Conservation (phyloP, 2,329 filamentous ascomycete species). For the Hypoxylon sp. region DNA sequence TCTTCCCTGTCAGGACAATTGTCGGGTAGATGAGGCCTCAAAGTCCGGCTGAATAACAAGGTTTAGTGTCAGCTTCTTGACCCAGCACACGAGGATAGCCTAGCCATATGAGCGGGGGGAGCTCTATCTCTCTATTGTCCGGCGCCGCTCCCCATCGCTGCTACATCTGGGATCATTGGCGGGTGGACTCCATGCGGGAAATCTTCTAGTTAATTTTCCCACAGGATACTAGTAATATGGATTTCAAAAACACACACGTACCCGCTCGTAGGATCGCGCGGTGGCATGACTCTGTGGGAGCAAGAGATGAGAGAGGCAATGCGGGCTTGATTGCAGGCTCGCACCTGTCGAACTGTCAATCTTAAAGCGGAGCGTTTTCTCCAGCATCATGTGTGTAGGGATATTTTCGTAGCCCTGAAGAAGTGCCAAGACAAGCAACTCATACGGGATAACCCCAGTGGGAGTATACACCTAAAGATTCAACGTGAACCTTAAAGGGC, state of each 20-base stretch:
- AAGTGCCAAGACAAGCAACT: not conserved
- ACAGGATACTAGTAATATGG: not conserved
- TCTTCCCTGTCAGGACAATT: not conserved
- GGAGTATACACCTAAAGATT: not conserved
- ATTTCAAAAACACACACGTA: not conserved
- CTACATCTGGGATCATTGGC: not conserved
- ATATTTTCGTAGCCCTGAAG: not conserved
- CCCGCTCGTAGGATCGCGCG: not conserved
- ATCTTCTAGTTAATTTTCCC: not conserved
- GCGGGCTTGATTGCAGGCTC: not conserved
- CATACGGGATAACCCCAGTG: not conserved
- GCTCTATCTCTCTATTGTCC: not conserved
- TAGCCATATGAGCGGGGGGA: too few relatives aligned
- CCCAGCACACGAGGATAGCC: not conserved
- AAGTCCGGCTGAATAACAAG: constrained; percentile 8
- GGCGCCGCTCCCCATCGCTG: not conserved
- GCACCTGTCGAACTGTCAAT: not conserved
- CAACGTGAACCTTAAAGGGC: constrained; percentile 7
- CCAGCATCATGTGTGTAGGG: not conserved
- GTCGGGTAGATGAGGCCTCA: not conserved
- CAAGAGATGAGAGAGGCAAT: not conserved
- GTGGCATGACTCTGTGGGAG: not conserved
- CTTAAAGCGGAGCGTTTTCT: not conserved
- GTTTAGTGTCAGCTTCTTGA: constrained; percentile 9
- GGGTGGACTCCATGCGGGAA: not conserved